Evolutionary conservation across 108 stramenopile species (phyloP), one percentile per base, ranked within the genome.

Genomic region (Cyclotella choctawhatcheeana): DNA sequence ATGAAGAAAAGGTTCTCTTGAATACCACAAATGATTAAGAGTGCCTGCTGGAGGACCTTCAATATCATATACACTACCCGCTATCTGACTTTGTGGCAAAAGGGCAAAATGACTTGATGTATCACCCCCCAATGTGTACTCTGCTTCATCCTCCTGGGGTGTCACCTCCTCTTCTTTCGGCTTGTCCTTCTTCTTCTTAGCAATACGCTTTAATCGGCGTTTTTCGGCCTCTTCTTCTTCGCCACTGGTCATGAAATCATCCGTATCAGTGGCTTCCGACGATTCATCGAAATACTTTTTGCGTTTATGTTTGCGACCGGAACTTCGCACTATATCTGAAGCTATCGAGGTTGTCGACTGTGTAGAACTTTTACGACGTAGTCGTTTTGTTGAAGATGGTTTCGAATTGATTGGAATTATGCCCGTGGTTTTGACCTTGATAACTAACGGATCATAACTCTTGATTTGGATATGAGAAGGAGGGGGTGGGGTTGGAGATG

Each of bases 11-110:
- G 50, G 35, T 77, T 95, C 93, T 51, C 84, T 77, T 14, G 90
- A 91, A 62, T 95, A 92, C 93, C 93, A 95, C 13, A 95, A 77
- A 24, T 88, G 83, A 20, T 78, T 34, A 31, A 92, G 66, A 1
- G 64, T 65, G 2, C 91, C 91, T 8, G 88, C 73, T 25, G 90
- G 93, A 27, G 93, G 93, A n/a, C 81, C 63, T 32, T 89, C 90
- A 13, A 89, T 60, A 25, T 74, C 79, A 56, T 82, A 66, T n/a
- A 70, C 56, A 44, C 54, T 62, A 13, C 60, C 82, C 20, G 44
- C 54, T 27, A 71, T 65, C 21, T 67, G 50, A 47, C 43, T 67
- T 53, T 55, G 78, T 29, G 35, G 52, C 59, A 66, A 18, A 48
- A 67, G 26, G n/a, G 64, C 64, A 22, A 62, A 31, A 37, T 63